Percentiles rank a stretch among this genome's conserved stretches.
Conservation (phyloP, 108 stramenopile genomes). For the Skeletonema costatum region DNA sequence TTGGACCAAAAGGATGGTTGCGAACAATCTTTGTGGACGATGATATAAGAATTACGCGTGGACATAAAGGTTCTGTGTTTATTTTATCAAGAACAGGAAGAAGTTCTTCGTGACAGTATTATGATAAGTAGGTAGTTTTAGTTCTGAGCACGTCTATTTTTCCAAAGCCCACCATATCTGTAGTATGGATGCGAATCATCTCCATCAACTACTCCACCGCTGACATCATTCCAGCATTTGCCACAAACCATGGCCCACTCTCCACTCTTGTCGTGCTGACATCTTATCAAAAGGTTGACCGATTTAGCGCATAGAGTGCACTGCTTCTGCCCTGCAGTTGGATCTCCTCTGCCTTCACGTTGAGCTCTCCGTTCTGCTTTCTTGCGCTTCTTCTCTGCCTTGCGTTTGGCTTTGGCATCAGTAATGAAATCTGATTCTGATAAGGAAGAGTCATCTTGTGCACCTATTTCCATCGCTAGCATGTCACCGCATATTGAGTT, state of each 20-base stretch:
- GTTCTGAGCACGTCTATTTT: constrained; percentile 58
- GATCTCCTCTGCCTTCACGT: constrained; percentile 62
- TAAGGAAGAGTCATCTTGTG: constrained; percentile 12
- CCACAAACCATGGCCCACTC: constrained; percentile 87
- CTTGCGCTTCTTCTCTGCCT: constrained; percentile 64
- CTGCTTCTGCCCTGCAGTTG: constrained; percentile 64
- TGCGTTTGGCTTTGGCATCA: constrained; percentile 50
- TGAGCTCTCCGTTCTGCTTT: constrained; percentile 73
- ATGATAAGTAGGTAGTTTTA: not conserved
- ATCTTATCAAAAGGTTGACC: constrained; percentile 72
- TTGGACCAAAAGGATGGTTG: constrained; percentile 82
- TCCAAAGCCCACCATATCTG: constrained; percentile 88
- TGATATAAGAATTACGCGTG: constrained; percentile 77
- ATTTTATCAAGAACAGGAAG: constrained; percentile 57
- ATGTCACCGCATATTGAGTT: not conserved
- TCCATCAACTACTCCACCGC: constrained; percentile 88
- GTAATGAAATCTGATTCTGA: constrained; percentile 11
- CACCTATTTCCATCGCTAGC: not conserved
- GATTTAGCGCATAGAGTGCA: constrained; percentile 66
- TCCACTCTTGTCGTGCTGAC: constrained; percentile 56
- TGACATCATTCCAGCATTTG: constrained; percentile 79
- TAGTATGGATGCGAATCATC: constrained; percentile 85
- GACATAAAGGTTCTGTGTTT: constrained; percentile 85
- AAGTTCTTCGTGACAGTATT: not conserved
- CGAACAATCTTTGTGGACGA: constrained; percentile 76